Evolutionary conservation across 305 asterid genomes (phyloP).

Genomic region (Rubia peregrina): DNA sequence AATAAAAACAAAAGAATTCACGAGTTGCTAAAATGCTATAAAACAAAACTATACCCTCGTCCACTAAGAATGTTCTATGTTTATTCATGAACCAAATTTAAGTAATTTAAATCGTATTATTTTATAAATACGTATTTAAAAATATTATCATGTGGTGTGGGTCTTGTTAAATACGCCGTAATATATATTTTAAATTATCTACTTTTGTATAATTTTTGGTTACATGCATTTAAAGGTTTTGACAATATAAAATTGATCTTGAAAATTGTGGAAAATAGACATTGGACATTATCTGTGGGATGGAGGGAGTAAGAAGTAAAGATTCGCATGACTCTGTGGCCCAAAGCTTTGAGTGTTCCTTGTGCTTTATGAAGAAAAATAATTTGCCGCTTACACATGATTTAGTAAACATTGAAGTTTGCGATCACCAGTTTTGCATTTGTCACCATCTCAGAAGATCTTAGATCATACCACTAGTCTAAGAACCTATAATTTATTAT

Average conservation of each 20-base stretch:
- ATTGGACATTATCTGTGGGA: background rate
- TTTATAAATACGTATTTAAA: background rate
- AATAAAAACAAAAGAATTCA: background rate
- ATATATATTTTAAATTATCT: no score
- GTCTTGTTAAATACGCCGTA: no score
- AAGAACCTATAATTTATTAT: no score
- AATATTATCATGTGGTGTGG: no score
- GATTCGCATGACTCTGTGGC: background rate
- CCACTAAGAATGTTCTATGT: no score
- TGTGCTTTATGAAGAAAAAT: background rate
- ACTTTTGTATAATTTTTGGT: no score
- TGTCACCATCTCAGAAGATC: background rate
- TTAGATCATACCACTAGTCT: background rate
- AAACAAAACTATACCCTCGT: background rate
- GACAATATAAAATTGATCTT: no score
- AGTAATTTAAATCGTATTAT: background rate
- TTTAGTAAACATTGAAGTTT: background rate
- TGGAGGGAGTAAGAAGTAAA: background rate
- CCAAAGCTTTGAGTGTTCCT: background rate
- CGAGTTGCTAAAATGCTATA: background rate
- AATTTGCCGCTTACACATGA: background rate
- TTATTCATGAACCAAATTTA: no score
- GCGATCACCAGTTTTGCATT: background rate
- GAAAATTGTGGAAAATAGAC: no score
- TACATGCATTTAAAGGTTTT: no score